Conservation (phyloP, 768 basidiomycete genomes). For the Macrolepiota fuliginosa region DNA sequence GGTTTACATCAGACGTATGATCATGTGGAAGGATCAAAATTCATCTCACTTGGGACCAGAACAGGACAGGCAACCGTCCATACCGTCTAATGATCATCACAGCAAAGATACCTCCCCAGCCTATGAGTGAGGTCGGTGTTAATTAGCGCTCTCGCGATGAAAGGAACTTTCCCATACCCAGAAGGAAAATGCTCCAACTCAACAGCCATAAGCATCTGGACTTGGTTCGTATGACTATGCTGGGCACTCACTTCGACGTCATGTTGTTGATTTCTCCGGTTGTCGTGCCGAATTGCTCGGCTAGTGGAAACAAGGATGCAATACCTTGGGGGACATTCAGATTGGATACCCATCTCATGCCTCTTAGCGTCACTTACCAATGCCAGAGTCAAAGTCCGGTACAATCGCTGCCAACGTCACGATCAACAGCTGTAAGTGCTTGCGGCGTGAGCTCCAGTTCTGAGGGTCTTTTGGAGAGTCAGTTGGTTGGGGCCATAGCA, state of each 20-base stretch:
- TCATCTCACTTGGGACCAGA: conserved; percentile 62
- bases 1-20: not conserved
- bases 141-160: not conserved
- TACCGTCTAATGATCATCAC: conserved; percentile 62
- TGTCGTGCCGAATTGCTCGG: conserved; percentile 51
- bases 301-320: conserved; percentile 48
- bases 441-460: conserved; percentile 56
- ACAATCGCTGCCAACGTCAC: conserved; percentile 63
- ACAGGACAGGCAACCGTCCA: conserved; percentile 65
- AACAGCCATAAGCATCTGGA: conserved; percentile 9
- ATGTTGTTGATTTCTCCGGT: conserved; percentile 58
- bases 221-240: not conserved
- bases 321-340: not conserved
- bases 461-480: conserved; percentile 64
- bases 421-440: conserved; percentile 55
- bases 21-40: not conserved
- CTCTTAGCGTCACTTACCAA: conserved; percentile 35
- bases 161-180: conserved; percentile 33
- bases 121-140: conserved; percentile 22
- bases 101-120: conserved; percentile 60
- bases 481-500: conserved; percentile 71
- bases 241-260: conserved; percentile 46
- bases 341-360: not conserved
- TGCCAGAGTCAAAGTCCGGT: conserved; percentile 66
- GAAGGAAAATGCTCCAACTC: conserved; percentile 66